Percentiles rank a stretch among this genome's conserved stretches.
Conservation (phyloP, 306 rosid species). For the Hippophae tibetana region DNA sequence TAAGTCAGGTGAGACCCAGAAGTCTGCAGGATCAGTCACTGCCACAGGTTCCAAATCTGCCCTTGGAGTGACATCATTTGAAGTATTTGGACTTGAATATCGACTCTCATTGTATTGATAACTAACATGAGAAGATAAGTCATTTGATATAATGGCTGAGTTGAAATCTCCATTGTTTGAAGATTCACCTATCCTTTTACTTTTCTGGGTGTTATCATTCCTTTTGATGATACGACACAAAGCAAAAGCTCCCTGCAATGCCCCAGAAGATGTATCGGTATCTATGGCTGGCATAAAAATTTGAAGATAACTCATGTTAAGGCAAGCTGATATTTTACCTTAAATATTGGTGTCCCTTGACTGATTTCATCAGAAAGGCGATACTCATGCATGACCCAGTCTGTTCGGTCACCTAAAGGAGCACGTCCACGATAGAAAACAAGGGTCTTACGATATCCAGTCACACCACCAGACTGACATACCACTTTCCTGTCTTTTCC, state of each 20-base stretch:
- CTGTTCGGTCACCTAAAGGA: conserved; percentile 49
- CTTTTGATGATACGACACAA: conserved; percentile 73
- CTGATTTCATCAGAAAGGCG: conserved; percentile 43
- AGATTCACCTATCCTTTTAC: conserved; percentile 29
- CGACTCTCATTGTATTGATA: conserved; percentile 37
- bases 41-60: conserved; percentile 34
- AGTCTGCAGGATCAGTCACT: conserved; percentile 35
- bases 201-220: conserved; percentile 46
- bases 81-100: conserved; percentile 38
- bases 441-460: conserved; percentile 54
- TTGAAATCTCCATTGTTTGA: conserved; percentile 30
- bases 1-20: conserved; percentile 70
- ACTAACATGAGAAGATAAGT: conserved; percentile 34
- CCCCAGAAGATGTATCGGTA: too few species aligned
- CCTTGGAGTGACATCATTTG: conserved; percentile 23
- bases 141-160: conserved; percentile 26
- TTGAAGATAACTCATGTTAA: too few species aligned
- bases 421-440: conserved; percentile 67
- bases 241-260: conserved; percentile 59
- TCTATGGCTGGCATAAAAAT: too few species aligned
- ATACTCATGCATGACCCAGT: conserved; percentile 66
- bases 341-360: conserved; percentile 33
- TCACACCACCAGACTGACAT: conserved; percentile 26
- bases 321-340: conserved; percentile 19
- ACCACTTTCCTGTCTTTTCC: conserved; percentile 54